Conservation (phyloP, 352 stramenopile genomes). For the Elongisporangium prolatum region DNA sequence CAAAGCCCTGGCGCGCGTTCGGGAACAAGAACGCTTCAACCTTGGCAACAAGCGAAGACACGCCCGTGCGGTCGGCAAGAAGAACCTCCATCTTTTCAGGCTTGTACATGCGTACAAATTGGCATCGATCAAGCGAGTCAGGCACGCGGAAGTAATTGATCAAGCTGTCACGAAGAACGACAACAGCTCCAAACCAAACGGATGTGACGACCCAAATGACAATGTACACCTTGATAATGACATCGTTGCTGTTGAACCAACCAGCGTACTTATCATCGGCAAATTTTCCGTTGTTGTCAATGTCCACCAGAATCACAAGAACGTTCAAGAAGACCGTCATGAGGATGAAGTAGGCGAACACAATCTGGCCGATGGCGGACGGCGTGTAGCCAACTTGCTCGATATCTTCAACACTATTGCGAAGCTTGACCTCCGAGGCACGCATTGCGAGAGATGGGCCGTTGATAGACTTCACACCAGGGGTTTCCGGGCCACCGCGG, state of each 20-base stretch:
- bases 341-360: constrained; percentile 59
- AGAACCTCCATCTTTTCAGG: constrained; percentile 49
- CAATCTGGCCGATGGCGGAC: constrained; percentile 32
- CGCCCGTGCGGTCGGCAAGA: constrained; percentile 48
- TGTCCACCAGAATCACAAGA: constrained; percentile 43
- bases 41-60: constrained; percentile 48
- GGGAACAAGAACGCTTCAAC: constrained; percentile 44
- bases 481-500: constrained; percentile 44
- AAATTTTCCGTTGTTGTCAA: constrained; percentile 55
- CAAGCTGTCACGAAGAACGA: constrained; percentile 36
- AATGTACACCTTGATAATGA: constrained; percentile 62
- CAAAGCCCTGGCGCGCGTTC: constrained; percentile 30
- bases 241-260: constrained; percentile 47
- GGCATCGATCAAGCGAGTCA: constrained; percentile 29
- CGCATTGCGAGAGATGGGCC: constrained; percentile 39
- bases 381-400: constrained; percentile 42
- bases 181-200: constrained; percentile 44
- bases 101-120: constrained; percentile 60
- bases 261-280: constrained; percentile 31
- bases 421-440: constrained; percentile 35
- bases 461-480: constrained; percentile 19
- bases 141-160: constrained; percentile 63
- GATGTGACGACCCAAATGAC: constrained; percentile 45
- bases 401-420: constrained; percentile 40
- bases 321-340: constrained; percentile 53